Evolutionary conservation across 2,329 filamentous ascomycete species (phyloP), one percentile per base, ranked within the genome.

Genomic region (Xylaria sp.): DNA sequence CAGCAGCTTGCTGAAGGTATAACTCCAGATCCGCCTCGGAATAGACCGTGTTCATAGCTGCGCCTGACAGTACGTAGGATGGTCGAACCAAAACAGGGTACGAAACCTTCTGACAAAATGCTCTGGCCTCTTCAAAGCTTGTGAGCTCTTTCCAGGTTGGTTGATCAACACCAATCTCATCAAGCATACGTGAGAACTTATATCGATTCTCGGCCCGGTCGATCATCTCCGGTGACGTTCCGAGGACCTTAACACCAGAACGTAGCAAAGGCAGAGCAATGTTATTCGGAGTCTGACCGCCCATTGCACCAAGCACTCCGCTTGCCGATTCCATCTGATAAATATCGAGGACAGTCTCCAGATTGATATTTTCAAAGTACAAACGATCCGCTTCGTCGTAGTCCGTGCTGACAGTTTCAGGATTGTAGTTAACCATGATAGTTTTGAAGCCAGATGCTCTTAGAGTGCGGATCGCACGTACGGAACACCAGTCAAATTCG

Each of bases 31-130:
- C 96, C 78, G 95, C 92, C 83, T 97, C 90, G 0, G 95, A 97
- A 84, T 98, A 98, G 41, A 98, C 96, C 0, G 96, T 98, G 85
- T 98, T 99, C 96, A 99, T 99, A 20, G 96, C 96, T 56, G 96
- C 96, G 72, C 96, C 96, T 1, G 96, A 98, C 6, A 99, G 87
- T 53, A 99, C 96, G 77, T 99, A 99, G 0, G 96, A 98, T 3
- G 96, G 96, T 57, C 96, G 91, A 52, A 99, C 96, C 63, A 99
- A 86, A 60, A 98, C 96, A 2, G 96, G 96, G 80, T 98, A 99
- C 12, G 90, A 89, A 60, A 98, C 96, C 75, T 90, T 91, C 71
- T 93, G 85, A 79, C 95, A 97, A 85, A 99, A 99, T 2, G 86
- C 85, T 71, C 88, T 90, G 0, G 96, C 96, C 77, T 98, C 96